Evolutionary conservation across 495 filamentous ascomycete species (phyloP).

Genomic region (Endocarpon pusillum): DNA sequence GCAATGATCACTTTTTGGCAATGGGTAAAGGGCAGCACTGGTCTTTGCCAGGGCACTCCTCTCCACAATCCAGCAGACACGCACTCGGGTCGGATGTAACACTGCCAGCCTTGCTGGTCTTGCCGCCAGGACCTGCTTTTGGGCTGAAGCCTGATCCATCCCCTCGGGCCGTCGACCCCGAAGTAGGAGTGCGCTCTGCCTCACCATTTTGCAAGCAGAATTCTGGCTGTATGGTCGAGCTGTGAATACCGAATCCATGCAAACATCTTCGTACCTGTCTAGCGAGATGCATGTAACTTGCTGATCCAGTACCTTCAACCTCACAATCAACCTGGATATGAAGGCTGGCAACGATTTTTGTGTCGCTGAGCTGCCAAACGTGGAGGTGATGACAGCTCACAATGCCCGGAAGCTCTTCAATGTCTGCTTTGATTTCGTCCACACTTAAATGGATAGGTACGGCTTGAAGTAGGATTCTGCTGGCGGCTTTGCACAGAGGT

Average conservation of each 20-base stretch:
- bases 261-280: conserved; percentile 64
- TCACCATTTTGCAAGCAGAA: conserved; percentile 50
- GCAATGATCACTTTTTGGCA: conserved; percentile 20
- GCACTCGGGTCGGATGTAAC: conserved; percentile 35
- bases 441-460: conserved; percentile 74
- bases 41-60: conserved; percentile 51
- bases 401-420: conserved; percentile 65
- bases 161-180: conserved; percentile 14
- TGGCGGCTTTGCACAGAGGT: conserved; percentile 80
- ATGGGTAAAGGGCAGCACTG: conserved; percentile 78
- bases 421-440: conserved; percentile 83
- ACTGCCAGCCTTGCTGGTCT: conserved; percentile 34
- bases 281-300: conserved; percentile 79
- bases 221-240: conserved; percentile 95
- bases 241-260: conserved; percentile 91
- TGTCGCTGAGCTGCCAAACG: conserved; percentile 92
- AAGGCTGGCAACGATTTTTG: conserved; percentile 77
- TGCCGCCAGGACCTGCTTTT: too few species aligned
- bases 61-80: conserved; percentile 75
- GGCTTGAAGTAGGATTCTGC: conserved; percentile 87
- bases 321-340: conserved; percentile 79
- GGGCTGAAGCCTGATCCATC: conserved; percentile 14
- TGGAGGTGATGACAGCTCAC: conserved; percentile 86
- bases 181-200: conserved; percentile 25
- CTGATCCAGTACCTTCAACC: conserved; percentile 50